Percentiles rank a stretch among this genome's conserved stretches.
Conservation (phyloP, 2,329 filamentous ascomycete species). For the Cladorrhinum sp. region DNA sequence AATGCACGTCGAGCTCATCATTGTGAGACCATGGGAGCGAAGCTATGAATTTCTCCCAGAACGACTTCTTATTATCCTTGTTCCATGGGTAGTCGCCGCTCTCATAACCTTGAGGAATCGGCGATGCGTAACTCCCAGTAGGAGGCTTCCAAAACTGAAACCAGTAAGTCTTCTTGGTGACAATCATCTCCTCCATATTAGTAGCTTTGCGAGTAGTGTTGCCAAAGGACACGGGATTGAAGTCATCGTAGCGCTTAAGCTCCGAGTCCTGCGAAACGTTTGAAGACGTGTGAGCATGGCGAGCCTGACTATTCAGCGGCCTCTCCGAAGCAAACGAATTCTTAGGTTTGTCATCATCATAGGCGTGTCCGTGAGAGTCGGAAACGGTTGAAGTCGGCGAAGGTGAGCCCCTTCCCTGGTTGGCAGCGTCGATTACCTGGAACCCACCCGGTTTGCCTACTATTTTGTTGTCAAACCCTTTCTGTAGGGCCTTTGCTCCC, state of each 20-base stretch:
- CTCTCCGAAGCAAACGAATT: conserved; percentile 33
- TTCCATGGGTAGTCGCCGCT: conserved; percentile 42
- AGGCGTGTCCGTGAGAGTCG: conserved; percentile 27
- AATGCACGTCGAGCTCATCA: conserved; percentile 48
- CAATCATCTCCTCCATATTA: conserved; percentile 49
- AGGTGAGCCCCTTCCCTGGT: conserved; percentile 11
- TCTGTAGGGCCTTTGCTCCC: conserved; percentile 45
- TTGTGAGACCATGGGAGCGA: conserved; percentile 49
- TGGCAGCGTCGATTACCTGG: conserved; percentile 29
- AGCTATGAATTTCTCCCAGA: conserved; percentile 50
- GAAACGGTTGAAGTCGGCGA: conserved; percentile 15
- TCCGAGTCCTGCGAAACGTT: conserved; percentile 40
- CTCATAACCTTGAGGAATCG: conserved; percentile 56
- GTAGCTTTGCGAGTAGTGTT: conserved; percentile 54
- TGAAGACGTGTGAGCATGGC: conserved; percentile 37
- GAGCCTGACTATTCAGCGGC: conserved; percentile 26
- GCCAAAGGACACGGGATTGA: conserved; percentile 35
- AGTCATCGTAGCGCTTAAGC: conserved; percentile 18
- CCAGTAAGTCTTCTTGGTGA: conserved; percentile 47
- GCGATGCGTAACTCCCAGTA: conserved; percentile 58
- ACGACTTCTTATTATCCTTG: conserved; percentile 43
- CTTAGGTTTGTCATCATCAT: conserved; percentile 38
- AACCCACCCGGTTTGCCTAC: conserved; percentile 58
- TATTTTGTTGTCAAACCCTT: conserved; percentile 47
- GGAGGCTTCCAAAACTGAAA: conserved; percentile 66